Conservation (phyloP, 345 rosid species). For the Mangifera indica region DNA sequence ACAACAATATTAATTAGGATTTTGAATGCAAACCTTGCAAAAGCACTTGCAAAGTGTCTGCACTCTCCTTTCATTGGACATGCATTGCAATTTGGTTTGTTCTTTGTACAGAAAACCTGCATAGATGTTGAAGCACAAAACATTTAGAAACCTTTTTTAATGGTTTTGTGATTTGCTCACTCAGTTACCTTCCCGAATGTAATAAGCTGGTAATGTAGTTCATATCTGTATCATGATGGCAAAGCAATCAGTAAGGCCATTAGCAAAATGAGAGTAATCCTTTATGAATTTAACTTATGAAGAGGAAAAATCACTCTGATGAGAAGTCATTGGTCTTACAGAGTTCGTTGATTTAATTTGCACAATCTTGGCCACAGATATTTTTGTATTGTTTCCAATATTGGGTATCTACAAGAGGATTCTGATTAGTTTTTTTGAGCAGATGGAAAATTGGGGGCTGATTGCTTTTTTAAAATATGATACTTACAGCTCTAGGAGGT, state of each 20-base stretch:
- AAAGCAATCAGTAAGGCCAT: conserved; percentile 23
- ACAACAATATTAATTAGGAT: neutral
- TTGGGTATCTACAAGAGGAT: conserved; percentile 61
- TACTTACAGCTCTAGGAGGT: conserved; percentile 87
- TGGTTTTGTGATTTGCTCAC: neutral
- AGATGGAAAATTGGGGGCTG: conserved; percentile 5
- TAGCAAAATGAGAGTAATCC: conserved; percentile 8
- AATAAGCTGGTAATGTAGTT: conserved; percentile 91
- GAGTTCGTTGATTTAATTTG: conserved; percentile 80
- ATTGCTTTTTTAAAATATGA: conserved; percentile 14
- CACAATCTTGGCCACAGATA: conserved; percentile 97
- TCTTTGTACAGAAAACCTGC: conserved; percentile 97
- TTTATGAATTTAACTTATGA: neutral
- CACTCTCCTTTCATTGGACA: conserved; percentile 98
- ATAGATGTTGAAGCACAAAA: conserved; percentile 29
- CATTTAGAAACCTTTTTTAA: conserved; percentile 12
- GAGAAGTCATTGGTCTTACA: conserved; percentile 50
- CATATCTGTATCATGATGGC: conserved; percentile 57
- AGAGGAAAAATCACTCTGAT: neutral
- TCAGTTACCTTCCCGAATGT: conserved; percentile 87
- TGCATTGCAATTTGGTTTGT: conserved; percentile 90
- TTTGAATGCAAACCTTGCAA: conserved; percentile 68
- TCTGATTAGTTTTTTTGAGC: conserved; percentile 26
- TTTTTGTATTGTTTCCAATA: conserved; percentile 85
- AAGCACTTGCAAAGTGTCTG: conserved; percentile 98